These are phyloP conservation scores for Peronospora destructor DNA, from an alignment of 352 stramenopile genomes.

Conservation along the genomic window DNA sequence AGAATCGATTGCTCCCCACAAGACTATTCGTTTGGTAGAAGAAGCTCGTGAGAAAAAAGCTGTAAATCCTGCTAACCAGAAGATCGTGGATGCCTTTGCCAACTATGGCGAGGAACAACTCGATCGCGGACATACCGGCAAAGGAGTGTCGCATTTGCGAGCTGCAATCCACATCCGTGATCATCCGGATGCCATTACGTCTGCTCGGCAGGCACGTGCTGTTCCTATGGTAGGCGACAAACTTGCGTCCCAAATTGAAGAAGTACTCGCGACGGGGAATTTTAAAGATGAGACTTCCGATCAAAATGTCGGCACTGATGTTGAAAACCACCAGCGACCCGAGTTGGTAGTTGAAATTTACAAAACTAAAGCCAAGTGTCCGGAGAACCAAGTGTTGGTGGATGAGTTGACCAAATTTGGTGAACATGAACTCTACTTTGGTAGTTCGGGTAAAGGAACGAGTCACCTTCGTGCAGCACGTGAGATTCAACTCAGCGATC, in stretches of 20 bases:
- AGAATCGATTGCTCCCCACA: slow-evolving; percentile 42
- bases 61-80: slow-evolving; percentile 48
- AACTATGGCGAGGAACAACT: slow-evolving; percentile 59
- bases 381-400: slow-evolving; percentile 62
- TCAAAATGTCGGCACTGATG: slow-evolving; percentile 45
- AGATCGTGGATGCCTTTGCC: slow-evolving; percentile 67
- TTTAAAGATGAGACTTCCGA: slow-evolving; percentile 39
- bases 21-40: slow-evolving; percentile 48
- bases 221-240: slow-evolving; percentile 52
- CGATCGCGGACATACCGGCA: slow-evolving; percentile 58
- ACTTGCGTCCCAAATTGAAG: slow-evolving; percentile 52
- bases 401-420: slow-evolving; percentile 58
- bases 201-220: slow-evolving; percentile 28
- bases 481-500: slow-evolving; percentile 49
- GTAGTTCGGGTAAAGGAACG: slow-evolving; percentile 62
- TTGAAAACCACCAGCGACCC: slow-evolving; percentile 31
- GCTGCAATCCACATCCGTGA: slow-evolving; percentile 56
- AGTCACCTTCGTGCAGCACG: slow-evolving; percentile 56
- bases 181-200: slow-evolving; percentile 42
- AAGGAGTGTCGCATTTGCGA: slow-evolving; percentile 61
- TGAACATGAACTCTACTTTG: slow-evolving; percentile 65
- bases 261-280: slow-evolving; percentile 47
- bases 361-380: slow-evolving; percentile 33
- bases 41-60: slow-evolving; percentile 44
- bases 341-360: slow-evolving; percentile 47